A percentile compares a stretch with the other conserved stretches of the same genome.
Evolutionary conservation across 148 eudicot genomes (phyloP).

Genomic region (Rhododendron griersonianum): DNA sequence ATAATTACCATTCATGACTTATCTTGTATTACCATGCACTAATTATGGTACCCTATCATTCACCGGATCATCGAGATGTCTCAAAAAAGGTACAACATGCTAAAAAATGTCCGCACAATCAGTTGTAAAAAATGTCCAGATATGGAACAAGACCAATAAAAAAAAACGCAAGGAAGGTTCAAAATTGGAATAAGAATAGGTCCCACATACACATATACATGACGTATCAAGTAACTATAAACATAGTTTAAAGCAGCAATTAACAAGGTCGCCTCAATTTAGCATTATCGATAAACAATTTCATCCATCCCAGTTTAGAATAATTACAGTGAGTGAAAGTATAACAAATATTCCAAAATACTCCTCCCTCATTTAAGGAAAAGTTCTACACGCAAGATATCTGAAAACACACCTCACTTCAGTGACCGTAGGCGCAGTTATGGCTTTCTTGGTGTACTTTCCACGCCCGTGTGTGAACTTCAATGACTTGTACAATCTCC

Average conservation of each 20-base stretch:
- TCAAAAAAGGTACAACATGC: background rate
- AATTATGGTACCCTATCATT: background rate
- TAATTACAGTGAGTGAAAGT: background rate
- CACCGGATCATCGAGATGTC: background rate
- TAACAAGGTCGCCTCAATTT: background rate
- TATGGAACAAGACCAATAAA: background rate
- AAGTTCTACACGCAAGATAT: background rate
- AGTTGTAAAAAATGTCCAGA: background rate
- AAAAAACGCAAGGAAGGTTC: background rate
- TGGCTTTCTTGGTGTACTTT: conserved; percentile 61
- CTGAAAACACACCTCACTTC: conserved; percentile 68
- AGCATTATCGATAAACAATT: background rate
- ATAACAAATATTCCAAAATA: background rate
- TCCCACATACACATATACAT: background rate
- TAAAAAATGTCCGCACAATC: background rate
- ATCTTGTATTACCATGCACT: background rate
- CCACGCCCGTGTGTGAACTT: conserved; percentile 95
- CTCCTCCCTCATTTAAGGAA: background rate
- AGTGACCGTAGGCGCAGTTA: conserved; percentile 61
- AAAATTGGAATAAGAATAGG: background rate
- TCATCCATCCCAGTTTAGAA: background rate
- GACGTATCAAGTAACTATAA: background rate
- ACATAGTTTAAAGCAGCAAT: background rate
- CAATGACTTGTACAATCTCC: conserved; percentile 88
- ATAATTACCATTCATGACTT: background rate